Percentiles rank a stretch among this genome's conserved stretches.
These are phyloP conservation scores for Ambrosiella xylebori DNA, from an alignment of 2,329 filamentous ascomycete genomes.

Conservation along the genomic window DNA sequence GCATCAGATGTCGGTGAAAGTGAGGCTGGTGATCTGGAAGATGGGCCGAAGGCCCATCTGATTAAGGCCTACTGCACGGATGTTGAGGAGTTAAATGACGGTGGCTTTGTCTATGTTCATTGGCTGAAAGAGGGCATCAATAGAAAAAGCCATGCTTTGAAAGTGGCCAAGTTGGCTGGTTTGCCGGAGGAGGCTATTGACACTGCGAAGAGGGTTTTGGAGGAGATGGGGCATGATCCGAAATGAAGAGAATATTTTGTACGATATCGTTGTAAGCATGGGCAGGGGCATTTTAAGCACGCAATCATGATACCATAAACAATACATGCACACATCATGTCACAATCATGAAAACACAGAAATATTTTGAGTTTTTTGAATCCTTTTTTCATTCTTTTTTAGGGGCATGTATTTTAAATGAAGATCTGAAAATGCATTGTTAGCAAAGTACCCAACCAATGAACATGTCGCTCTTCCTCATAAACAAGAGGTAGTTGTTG, in stretches of 20 bases:
- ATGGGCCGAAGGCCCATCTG: neutral
- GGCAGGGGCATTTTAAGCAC: neutral
- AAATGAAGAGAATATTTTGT: neutral
- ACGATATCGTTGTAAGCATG: neutral
- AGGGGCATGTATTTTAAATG: neutral
- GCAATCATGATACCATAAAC: neutral
- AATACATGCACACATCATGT: neutral
- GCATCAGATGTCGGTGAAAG: too few relatives aligned
- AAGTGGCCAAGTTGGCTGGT: slow-evolving; percentile 79
- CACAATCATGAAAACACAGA: neutral
- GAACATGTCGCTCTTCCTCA: neutral
- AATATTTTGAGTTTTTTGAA: slow-evolving; percentile 18
- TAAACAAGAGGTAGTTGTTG: neutral
- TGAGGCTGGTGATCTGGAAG: too few relatives aligned
- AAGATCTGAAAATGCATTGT: slow-evolving; percentile 5
- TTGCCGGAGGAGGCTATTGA: slow-evolving; percentile 55
- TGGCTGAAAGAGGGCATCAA: slow-evolving; percentile 69
- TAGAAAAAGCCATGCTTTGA: slow-evolving; percentile 73
- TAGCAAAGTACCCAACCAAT: neutral
- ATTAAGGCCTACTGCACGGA: slow-evolving; percentile 71
- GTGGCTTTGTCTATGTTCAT: slow-evolving; percentile 75
- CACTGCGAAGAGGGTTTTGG: slow-evolving; percentile 44
- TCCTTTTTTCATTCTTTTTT: slow-evolving; percentile 14
- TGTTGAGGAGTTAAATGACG: slow-evolving; percentile 52
- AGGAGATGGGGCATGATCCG: neutral